Evolutionary conservation across 1,284 basidiomycete genomes (phyloP), one percentile per base, ranked within the genome.

Genomic region (Meira nashicola): DNA sequence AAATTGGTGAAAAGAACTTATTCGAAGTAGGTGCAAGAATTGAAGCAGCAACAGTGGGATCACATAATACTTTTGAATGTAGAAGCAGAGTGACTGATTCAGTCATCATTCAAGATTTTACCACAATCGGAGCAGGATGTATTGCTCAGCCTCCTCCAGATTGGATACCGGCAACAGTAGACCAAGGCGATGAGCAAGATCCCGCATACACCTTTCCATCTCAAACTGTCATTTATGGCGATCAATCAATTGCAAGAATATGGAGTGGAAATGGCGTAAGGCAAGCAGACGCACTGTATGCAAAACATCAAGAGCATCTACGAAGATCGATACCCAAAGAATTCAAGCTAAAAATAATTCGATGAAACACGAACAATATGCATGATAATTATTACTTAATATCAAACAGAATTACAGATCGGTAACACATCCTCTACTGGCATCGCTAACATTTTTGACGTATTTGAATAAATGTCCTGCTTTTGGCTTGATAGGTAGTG

Each of bases 21-120:
- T 94, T 98, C 74, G 90, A 95, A 80, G 91, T 94, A 52, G 89
- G 88, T 17, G 12, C 14, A 91, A 89, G 90, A 39, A 84, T 95
- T 51, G 92, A 95, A 80, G 88, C 85, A 11, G 87, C 88, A 0
- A 83, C 84, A 4, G 83, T 96, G 49, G 93, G 93, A 10, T 84
- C 87, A 71, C 84, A 83, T 79, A 96, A 96, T 80, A 89, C 87
- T 0, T 84, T 97, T 58, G 88, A 88, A 46, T 87, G 89, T 0
- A 85, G 87, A 23, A 86, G 87, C 15, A 84, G 88, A 49, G 86
- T 91, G 9, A 86, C 91, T 54, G 86, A 88, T 64, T 87, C 86
- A 2, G 86, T 94, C 58, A 83, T 84, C 1, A 83, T 96, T 57
- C 84, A 85, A 0, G 86, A 87, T 17, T 86, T 87, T 78, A 95